Base-by-base conservation (phyloP, 176 grass and related monocot species). In the Aegilops umbellulata region DNA sequence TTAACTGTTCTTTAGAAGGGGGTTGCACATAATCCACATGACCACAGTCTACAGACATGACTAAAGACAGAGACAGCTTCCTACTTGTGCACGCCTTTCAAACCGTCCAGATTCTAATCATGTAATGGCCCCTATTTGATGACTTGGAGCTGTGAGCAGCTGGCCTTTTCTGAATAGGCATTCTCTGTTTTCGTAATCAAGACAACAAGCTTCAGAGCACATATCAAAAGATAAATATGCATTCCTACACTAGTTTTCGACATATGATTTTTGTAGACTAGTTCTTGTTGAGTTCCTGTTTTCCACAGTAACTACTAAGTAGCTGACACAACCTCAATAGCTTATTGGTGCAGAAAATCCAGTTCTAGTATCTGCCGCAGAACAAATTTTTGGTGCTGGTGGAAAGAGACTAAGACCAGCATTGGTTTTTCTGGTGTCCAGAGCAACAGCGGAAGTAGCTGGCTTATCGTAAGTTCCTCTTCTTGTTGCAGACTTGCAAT, bases 341-440 rank as follows among this genome's bases (percentile, higher is more conserved):
- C 83, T 99, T 92, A 68, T 99, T 83, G 94, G 94, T 60, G 94
- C 88, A 91, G 97, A 99, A 94, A 99, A 94, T 73, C 97, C 97
- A 81, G 87, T 99, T 88, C 69, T 99, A 83, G 83, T 93, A 27
- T 96, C 97, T 82, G 92, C 94, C 5, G 92, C 94, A 6, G 94
- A 99, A 65, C 94, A 99, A 87, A 96, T 99, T 79, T 99, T 99
- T 68, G 90, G 97, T 55, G 97, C 97, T 77, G 97, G 97, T 85
- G 97, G 97, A 82, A 99, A 99, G 85, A 87, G 97, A 68, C 36
- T 99, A 81, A 88, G 97, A 63, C 97, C 97, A 26, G 97, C 97
- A 88, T 84, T 99, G 81, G 97, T 99, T 86, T 96, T 99, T 87
- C 88, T 99, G 27, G 97, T 99, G 39, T 99, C 97, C 27, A 96